Evolutionary conservation across 208 protist species (phyloP), one percentile per base, ranked within the genome.

Genomic region (Leishmania gerbilli): DNA sequence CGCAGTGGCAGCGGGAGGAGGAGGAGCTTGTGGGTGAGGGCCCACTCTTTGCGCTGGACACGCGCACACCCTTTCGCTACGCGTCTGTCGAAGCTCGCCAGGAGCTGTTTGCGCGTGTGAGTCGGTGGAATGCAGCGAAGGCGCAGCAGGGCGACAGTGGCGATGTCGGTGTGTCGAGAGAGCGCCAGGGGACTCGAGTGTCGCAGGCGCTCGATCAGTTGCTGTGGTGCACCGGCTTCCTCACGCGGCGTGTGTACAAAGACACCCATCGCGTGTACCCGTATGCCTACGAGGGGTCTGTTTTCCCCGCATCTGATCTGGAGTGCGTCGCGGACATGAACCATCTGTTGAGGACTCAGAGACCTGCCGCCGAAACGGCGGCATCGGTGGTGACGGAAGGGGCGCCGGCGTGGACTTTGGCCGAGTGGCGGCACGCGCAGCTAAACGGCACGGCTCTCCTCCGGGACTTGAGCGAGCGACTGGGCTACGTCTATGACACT

Each of bases 1-100:
- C 91, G n/a, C 92, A 97, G 84, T 95, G 91, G 91, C 85, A 97
- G 45, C 71, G 79, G 19, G 80, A 89, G 49, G 92, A 91, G 75
- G 77, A 83, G 5, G 49, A 79, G 5, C 64, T 85, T 1, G 69
- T 58, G 34, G 74, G 83, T 2, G 40, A 83, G 49, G 76, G 76
- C 27, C 69, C 81, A 19, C n/a, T 90, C 8, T 88, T 94, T 58
- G 79, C 79, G 31, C 74, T 95, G 1, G 79, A 92, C 72, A 24
- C 68, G 3, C 86, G 71, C 24, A 81, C 88, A 4, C 86, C 90
- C 1, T 97, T 95, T 76, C 45, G 42, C 6, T 92, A 95, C 74
- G 82, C 81, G 9, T 67, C 85, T 4, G 45, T 78, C 0, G 92
- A 97, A 76, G 77, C 62, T 24, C 88, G 88, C 9, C 84, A 95